A percentile compares a stretch with the other conserved stretches of the same genome.
These are phyloP conservation scores for Coriolopsis trogii DNA, from an alignment of 1,284 basidiomycete genomes.

Conservation along the genomic window DNA sequence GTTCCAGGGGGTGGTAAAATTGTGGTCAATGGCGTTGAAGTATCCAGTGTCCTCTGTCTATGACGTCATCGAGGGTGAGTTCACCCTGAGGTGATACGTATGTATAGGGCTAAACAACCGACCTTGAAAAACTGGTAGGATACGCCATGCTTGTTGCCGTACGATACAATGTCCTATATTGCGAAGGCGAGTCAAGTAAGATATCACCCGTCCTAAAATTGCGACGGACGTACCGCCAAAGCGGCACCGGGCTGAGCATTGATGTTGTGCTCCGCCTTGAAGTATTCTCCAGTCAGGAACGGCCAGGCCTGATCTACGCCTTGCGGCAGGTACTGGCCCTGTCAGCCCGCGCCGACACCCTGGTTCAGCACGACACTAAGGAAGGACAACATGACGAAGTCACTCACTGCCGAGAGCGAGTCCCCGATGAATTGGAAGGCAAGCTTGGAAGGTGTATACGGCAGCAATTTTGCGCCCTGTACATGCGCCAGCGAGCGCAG, in stretches of 20 bases:
- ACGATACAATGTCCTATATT: slow-evolving; percentile 54
- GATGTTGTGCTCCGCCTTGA: slow-evolving; percentile 54
- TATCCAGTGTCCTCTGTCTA: slow-evolving; percentile 62
- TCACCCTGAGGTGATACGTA: not conserved
- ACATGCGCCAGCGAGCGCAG: not conserved
- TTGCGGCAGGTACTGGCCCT: slow-evolving; percentile 56
- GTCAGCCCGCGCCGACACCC: slow-evolving; percentile 6
- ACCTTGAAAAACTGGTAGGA: slow-evolving; percentile 54
- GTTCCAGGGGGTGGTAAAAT: slow-evolving; percentile 62
- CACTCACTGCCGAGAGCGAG: slow-evolving; percentile 54
- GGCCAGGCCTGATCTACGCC: slow-evolving; percentile 64
- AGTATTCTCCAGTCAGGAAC: slow-evolving; percentile 52
- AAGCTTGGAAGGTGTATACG: slow-evolving; percentile 49
- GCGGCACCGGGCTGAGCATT: slow-evolving; percentile 58
- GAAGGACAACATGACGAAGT: too few relatives aligned
- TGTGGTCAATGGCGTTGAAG: slow-evolving; percentile 55
- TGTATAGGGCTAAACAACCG: not conserved
- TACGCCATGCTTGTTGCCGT: slow-evolving; percentile 57
- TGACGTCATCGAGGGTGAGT: not conserved
- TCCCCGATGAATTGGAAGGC: slow-evolving; percentile 62
- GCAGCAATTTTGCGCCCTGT: slow-evolving; percentile 49
- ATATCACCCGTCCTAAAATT: not conserved
- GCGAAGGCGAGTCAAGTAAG: not conserved
- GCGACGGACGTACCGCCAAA: slow-evolving; percentile 40
- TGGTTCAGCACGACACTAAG: slow-evolving; percentile 5